Conservation (phyloP, 2,329 filamentous ascomycete genomes). For the Fusarium succisae region DNA sequence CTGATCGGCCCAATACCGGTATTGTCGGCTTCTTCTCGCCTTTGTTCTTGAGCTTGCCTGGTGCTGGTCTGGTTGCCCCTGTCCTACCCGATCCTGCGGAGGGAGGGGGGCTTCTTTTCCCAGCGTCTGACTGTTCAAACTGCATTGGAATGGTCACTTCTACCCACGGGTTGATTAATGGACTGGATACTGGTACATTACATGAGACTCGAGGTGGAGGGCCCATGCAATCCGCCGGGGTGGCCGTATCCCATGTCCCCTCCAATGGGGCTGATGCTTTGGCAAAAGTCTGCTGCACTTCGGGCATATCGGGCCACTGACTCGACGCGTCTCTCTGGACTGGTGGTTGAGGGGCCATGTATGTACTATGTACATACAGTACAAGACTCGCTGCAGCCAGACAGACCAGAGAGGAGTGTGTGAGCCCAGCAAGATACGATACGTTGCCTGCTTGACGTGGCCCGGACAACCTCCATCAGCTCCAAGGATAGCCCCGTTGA, state of each 20-base stretch:
- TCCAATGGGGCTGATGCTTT: slow-evolving; percentile 41
- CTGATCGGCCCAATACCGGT: slow-evolving; percentile 26
- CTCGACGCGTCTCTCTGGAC: slow-evolving; percentile 24
- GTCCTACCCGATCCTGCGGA: slow-evolving; percentile 31
- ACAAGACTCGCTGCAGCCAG: not conserved
- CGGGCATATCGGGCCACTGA: slow-evolving; percentile 38
- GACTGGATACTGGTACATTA: slow-evolving; percentile 29
- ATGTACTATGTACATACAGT: not conserved
- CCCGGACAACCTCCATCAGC: slow-evolving; percentile 34
- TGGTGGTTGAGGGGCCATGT: slow-evolving; percentile 19
- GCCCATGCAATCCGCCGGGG: slow-evolving; percentile 40
- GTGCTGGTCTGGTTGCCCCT: slow-evolving; percentile 12
- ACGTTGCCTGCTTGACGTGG: slow-evolving; percentile 27
- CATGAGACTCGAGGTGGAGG: slow-evolving; percentile 39
- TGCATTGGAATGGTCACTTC: slow-evolving; percentile 19
- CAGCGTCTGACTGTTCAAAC: slow-evolving; percentile 7
- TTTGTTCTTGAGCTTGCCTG: not conserved
- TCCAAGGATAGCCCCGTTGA: slow-evolving; percentile 33
- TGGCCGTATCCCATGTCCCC: slow-evolving; percentile 34
- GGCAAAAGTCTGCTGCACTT: slow-evolving; percentile 43
- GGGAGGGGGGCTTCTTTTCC: slow-evolving; percentile 24
- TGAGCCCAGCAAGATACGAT: not conserved
- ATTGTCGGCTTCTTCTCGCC: slow-evolving; percentile 10
- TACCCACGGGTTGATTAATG: slow-evolving; percentile 31
- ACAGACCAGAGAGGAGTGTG: slow-evolving; percentile 8